Percentiles rank a stretch among this genome's conserved stretches.
phyloP scores from a whole-genome alignment of 2,329 filamentous ascomycete species.

The Botrytis fragariae region DNA sequence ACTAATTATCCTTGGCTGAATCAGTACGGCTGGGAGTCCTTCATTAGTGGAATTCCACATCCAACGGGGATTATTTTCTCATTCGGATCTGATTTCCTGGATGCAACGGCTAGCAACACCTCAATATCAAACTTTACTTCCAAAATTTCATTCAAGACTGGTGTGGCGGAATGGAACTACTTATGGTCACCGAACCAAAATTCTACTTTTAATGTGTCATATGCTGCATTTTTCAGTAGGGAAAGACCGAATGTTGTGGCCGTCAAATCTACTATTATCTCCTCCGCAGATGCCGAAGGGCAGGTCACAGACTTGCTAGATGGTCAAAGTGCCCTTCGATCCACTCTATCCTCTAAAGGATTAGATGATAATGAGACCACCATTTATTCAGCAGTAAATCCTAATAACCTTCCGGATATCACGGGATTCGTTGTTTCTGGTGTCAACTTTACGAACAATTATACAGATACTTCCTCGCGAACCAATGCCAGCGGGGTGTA shows the following conservation, averaged over 20 bases:
- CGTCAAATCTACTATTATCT: conserved; percentile 57
- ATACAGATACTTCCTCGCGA: conserved; percentile 41
- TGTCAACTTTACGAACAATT: conserved; percentile 40
- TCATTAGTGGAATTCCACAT: conserved; percentile 69
- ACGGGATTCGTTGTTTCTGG: conserved; percentile 59
- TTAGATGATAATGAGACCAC: conserved; percentile 49
- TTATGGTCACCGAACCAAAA: conserved; percentile 58
- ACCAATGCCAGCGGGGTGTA: conserved; percentile 39
- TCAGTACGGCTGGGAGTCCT: conserved; percentile 68
- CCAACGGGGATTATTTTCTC: conserved; percentile 61
- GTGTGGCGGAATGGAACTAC: conserved; percentile 62
- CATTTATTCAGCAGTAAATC: conserved; percentile 65
- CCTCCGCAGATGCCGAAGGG: conserved; percentile 51
- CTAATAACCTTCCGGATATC: conserved; percentile 58
- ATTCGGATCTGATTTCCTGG: conserved; percentile 53
- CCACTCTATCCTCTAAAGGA: conserved; percentile 56
- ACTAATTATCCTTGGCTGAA: conserved; percentile 67
- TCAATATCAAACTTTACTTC: conserved; percentile 61
- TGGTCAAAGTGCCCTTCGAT: conserved; percentile 64
- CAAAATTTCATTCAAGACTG: conserved; percentile 61
- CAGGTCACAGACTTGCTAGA: conserved; percentile 66
- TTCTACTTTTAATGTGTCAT: conserved; percentile 56
- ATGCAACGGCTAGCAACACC: conserved; percentile 56
- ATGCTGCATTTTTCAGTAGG: conserved; percentile 54
- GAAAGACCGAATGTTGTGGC: conserved; percentile 39